Evolutionary conservation across 1,284 basidiomycete species (phyloP).

Genomic region (Ceratobasidium sp.): DNA sequence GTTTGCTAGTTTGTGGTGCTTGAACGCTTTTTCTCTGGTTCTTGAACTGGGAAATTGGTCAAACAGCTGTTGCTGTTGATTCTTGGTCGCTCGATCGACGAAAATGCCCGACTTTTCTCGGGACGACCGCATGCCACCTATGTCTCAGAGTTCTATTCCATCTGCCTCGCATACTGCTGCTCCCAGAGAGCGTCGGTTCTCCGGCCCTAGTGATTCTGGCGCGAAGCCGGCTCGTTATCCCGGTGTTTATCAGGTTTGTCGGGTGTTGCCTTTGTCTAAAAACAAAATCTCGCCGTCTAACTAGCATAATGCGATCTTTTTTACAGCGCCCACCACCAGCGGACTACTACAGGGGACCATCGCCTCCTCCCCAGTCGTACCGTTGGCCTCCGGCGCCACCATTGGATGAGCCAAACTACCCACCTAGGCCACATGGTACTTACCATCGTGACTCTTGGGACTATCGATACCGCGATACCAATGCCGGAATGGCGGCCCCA

Average conservation of each 20-base stretch:
- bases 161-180: conserved; percentile 11
- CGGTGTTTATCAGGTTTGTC: conserved; percentile 37
- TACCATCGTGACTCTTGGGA: conserved; percentile 29
- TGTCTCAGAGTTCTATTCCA: conserved; percentile 11
- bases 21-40: conserved; percentile 7
- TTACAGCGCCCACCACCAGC: conserved; percentile 18
- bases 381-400: conserved; percentile 29
- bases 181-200: conserved; percentile 21
- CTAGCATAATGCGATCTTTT: background rate
- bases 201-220: conserved; percentile 22
- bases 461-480: conserved; percentile 20
- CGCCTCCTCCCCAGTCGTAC: conserved; percentile 21
- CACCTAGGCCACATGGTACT: background rate
- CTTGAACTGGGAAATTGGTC: conserved; percentile 20
- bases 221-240: conserved; percentile 20
- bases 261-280: background rate
- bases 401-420: conserved; percentile 26
- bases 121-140: conserved; percentile 26
- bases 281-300: conserved; percentile 3
- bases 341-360: conserved; percentile 13
- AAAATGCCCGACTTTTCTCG: conserved; percentile 37
- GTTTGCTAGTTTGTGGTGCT: conserved; percentile 8
- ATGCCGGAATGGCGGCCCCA: conserved; percentile 6
- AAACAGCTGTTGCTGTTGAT: conserved; percentile 37
- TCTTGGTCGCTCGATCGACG: conserved; percentile 20